Base-by-base conservation (phyloP, 2,329 filamentous ascomycete genomes). In the Anisogramma anomala region DNA sequence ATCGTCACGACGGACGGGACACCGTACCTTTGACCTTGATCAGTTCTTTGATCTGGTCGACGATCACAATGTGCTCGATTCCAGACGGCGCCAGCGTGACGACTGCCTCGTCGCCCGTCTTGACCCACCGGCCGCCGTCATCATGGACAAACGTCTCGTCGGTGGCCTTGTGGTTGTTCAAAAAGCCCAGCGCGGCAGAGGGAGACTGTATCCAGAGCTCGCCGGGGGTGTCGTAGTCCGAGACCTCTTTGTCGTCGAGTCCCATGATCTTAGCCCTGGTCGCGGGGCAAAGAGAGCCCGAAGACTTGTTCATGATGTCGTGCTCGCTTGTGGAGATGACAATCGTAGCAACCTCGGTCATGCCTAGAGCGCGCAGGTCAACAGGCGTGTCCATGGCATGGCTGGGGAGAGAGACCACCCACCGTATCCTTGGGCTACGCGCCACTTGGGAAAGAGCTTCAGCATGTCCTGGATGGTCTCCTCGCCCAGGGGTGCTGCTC, bases 141-240 rank as follows among this genome's bases (percentile, higher is more conserved):
- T 79, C 69, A 47, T 62, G 64, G 0, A 79, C 55, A 53, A 86
- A 95, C 0, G 87, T 91, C 56, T 93, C 85, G 38, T 72, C 68
- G 15, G 79, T 93, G 3, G 88, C 86, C 53, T 83, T 80, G 33
- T 83, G 78, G 54, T 94, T 94, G 62, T 93, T 82, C 39, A 94
- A 64, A 52, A 95, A 95, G 1, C 88, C 88, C 0, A 94, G 61
- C 0, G 83, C 78, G 1, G 93, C 74, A 1, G 79, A 79, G 0
- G 86, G 87, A 0, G 76, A 77, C 56, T 85, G 83, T 17, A 94
- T 73, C 14, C 84, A 69, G 11, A 95, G 71, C 59, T 95, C 88
- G 26, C 88, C 88, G 0, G 81, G 83, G 33, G 77, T 74, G 47
- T 89, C 65, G 50, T 63, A 58, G 17, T 55, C 71, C 0, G 72